Conservation (phyloP, 306 rosid species). For the Prunus kanzakura region DNA sequence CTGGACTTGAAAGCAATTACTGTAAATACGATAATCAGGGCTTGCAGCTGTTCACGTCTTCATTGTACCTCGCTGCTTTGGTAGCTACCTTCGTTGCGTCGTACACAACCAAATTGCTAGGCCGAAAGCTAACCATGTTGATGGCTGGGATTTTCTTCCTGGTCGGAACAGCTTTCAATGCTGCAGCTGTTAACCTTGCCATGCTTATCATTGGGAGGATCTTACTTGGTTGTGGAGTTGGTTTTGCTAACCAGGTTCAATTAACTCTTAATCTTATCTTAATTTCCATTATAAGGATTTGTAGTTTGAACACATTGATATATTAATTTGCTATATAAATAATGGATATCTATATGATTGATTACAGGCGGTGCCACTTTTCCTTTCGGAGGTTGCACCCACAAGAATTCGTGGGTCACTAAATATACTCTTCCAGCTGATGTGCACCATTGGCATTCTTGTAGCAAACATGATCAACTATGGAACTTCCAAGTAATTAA, state of each 20-base stretch:
- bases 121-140: constrained; percentile 60
- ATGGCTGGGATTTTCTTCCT: constrained; percentile 55
- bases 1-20: constrained; percentile 36
- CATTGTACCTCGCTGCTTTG: constrained; percentile 54
- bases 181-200: constrained; percentile 44
- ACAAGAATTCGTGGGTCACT: constrained; percentile 71
- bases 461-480: constrained; percentile 53
- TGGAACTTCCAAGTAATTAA: constrained; percentile 44
- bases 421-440: constrained; percentile 57
- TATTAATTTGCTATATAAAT: no score
- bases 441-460: constrained; percentile 61
- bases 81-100: constrained; percentile 48
- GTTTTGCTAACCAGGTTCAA: constrained; percentile 65
- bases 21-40: constrained; percentile 61
- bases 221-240: constrained; percentile 69
- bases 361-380: constrained; percentile 55
- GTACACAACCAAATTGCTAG: constrained; percentile 38
- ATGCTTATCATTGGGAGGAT: constrained; percentile 67
- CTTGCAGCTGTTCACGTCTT: constrained; percentile 58
- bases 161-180: constrained; percentile 39
- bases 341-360: not conserved
- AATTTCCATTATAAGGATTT: no score
- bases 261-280: not conserved
- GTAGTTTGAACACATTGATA: no score
- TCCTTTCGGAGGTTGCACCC: constrained; percentile 70